Conservation (phyloP, 768 basidiomycete species). For the Tubosaeta brunneosetosa region DNA sequence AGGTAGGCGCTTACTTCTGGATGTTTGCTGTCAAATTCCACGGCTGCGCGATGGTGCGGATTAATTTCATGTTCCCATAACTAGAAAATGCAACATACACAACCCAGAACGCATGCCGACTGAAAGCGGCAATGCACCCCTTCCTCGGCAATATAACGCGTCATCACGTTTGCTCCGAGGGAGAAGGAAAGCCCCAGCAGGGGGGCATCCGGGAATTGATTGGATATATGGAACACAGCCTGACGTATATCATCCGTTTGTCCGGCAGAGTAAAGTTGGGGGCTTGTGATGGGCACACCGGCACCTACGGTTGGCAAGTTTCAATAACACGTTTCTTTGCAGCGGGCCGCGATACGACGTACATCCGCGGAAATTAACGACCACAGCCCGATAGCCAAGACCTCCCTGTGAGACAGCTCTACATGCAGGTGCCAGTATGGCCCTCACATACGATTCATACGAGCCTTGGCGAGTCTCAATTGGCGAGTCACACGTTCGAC, state of each 20-base stretch:
- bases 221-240: slow-evolving; percentile 70
- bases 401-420: slow-evolving; percentile 73
- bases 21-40: slow-evolving; percentile 43
- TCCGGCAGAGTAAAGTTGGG: slow-evolving; percentile 82
- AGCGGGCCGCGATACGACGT: slow-evolving; percentile 28
- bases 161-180: slow-evolving; percentile 87
- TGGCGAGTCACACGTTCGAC: not conserved
- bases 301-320: slow-evolving; percentile 52
- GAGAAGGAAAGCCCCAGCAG: slow-evolving; percentile 90
- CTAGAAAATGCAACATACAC: slow-evolving; percentile 46
- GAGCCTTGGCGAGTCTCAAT: slow-evolving; percentile 49
- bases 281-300: slow-evolving; percentile 75
- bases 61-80: slow-evolving; percentile 11
- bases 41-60: slow-evolving; percentile 33
- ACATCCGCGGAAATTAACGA: slow-evolving; percentile 94
- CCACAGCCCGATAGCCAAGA: slow-evolving; percentile 83
- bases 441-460: slow-evolving; percentile 85
- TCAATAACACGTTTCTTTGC: slow-evolving; percentile 12
- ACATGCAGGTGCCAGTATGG: slow-evolving; percentile 71
- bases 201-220: slow-evolving; percentile 71
- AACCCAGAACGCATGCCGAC: slow-evolving; percentile 67
- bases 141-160: slow-evolving; percentile 86
- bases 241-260: slow-evolving; percentile 87
- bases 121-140: slow-evolving; percentile 55
- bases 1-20: slow-evolving; percentile 24